phyloP scores from a whole-genome alignment of 2,329 filamentous ascomycete genomes.

The Paraphaeosphaeria sporulosa region DNA sequence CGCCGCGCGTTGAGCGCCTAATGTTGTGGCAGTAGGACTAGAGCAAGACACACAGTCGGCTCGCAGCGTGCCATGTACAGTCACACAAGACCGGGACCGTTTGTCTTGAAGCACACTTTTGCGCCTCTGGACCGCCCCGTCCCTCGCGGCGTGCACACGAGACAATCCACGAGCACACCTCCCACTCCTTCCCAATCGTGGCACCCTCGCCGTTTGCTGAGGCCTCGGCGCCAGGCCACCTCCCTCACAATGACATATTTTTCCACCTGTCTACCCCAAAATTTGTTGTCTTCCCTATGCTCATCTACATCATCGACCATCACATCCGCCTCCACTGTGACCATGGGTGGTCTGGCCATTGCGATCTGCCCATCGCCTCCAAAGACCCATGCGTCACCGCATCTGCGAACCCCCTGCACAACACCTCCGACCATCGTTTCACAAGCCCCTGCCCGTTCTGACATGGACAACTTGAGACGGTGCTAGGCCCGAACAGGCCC shows the following conservation, averaged over 20 bases:
- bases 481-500: conserved; percentile 16
- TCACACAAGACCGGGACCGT: not conserved
- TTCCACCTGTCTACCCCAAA: not conserved
- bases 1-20: conserved; percentile 6
- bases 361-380: not conserved
- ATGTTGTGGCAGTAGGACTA: conserved; percentile 19
- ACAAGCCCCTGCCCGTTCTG: conserved; percentile 15
- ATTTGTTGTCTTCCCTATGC: conserved; percentile 11
- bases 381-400: conserved; percentile 15
- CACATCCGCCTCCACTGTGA: not conserved
- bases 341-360: not conserved
- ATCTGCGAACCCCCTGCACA: conserved; percentile 11
- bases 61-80: not conserved
- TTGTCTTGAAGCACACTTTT: not conserved
- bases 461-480: conserved; percentile 18
- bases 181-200: conserved; percentile 24
- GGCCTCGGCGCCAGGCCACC: conserved; percentile 22
- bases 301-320: conserved; percentile 1
- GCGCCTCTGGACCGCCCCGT: not conserved
- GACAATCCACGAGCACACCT: conserved; percentile 13
- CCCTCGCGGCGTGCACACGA: conserved; percentile 3
- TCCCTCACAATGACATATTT: conserved; percentile 4
- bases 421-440: conserved; percentile 18
- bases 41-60: not conserved
- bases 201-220: conserved; percentile 42